These are phyloP conservation scores for Firmiana major DNA, from an alignment of 345 rosid species.

Conservation along the genomic window DNA sequence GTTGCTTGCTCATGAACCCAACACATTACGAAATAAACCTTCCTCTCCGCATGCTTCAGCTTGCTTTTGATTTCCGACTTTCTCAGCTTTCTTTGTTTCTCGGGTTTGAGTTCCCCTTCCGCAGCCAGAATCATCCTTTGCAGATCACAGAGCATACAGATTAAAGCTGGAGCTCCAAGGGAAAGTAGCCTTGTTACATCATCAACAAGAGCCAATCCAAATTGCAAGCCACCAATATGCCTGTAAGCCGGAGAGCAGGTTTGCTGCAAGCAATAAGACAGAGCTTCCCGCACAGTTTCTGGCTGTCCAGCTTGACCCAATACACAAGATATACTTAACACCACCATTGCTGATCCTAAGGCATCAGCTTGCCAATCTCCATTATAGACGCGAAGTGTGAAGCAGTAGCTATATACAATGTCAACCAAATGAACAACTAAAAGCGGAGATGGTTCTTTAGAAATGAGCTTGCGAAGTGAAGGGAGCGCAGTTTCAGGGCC, in stretches of 20 bases:
- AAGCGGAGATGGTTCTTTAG: conserved; percentile 66
- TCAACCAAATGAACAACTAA: conserved; percentile 71
- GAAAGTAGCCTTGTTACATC: conserved; percentile 48
- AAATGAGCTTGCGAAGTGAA: conserved; percentile 51
- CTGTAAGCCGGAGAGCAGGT: conserved; percentile 72
- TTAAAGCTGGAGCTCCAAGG: conserved; percentile 51
- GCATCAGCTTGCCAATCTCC: conserved; percentile 86
- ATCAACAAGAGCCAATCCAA: conserved; percentile 59
- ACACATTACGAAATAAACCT: conserved; percentile 76
- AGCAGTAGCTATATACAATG: conserved; percentile 67
- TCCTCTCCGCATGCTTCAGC: conserved; percentile 73
- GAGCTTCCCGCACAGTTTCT: conserved; percentile 63
- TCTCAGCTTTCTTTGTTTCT: conserved; percentile 31
- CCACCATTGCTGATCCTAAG: conserved; percentile 56
- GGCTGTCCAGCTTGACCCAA: conserved; percentile 67
- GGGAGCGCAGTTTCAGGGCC: conserved; percentile 65
- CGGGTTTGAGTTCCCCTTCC: conserved; percentile 40
- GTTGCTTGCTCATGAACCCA: conserved; percentile 79
- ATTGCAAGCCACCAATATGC: conserved; percentile 61
- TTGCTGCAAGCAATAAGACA: conserved; percentile 66
- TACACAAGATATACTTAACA: conserved; percentile 58
- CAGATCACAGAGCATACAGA: conserved; percentile 64
- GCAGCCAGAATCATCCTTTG: conserved; percentile 59
- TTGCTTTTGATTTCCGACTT: conserved; percentile 51
- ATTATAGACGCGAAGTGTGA: conserved; percentile 73